Evolutionary conservation across 495 filamentous ascomycete genomes (phyloP).

Genomic region (Neurospora pannonica): DNA sequence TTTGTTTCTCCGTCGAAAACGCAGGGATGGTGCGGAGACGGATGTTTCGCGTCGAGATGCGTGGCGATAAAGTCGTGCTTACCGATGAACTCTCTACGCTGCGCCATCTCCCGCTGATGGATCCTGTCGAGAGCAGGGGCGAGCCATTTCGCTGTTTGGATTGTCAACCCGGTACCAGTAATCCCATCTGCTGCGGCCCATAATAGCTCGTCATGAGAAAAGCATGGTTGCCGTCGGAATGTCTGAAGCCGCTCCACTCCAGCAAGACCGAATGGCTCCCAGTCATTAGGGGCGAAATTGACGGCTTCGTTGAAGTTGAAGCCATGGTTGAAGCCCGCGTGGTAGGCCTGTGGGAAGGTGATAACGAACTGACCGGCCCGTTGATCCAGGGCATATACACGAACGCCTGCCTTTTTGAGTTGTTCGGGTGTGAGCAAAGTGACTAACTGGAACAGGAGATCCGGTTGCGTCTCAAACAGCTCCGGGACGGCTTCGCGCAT

Average conservation of each 20-base stretch:
- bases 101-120: conserved; percentile 57
- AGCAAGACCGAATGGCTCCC: conserved; percentile 85
- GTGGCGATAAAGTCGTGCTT: conserved; percentile 44
- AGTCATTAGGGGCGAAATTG: conserved; percentile 94
- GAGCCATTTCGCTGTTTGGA: conserved; percentile 90
- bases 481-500: conserved; percentile 95
- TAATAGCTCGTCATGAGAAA: conserved; percentile 94
- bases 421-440: conserved; percentile 90
- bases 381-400: conserved; percentile 88
- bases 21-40: conserved; percentile 25
- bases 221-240: conserved; percentile 88
- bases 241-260: conserved; percentile 79
- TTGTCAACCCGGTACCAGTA: conserved; percentile 65
- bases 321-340: conserved; percentile 88
- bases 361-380: conserved; percentile 93
- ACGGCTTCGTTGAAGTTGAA: conserved; percentile 99
- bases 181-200: conserved; percentile 63
- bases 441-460: conserved; percentile 93
- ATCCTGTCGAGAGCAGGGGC: conserved; percentile 77
- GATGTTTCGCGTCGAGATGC: conserved; percentile 45
- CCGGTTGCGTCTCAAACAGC: conserved; percentile 92
- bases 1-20: conserved; percentile 31
- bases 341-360: conserved; percentile 87
- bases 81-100: conserved; percentile 56
- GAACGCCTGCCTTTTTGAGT: conserved; percentile 87